A percentile compares a stretch with the other conserved stretches of the same genome.
Conservation (phyloP, 495 filamentous ascomycete genomes). For the Lasiosphaeris hirsuta region DNA sequence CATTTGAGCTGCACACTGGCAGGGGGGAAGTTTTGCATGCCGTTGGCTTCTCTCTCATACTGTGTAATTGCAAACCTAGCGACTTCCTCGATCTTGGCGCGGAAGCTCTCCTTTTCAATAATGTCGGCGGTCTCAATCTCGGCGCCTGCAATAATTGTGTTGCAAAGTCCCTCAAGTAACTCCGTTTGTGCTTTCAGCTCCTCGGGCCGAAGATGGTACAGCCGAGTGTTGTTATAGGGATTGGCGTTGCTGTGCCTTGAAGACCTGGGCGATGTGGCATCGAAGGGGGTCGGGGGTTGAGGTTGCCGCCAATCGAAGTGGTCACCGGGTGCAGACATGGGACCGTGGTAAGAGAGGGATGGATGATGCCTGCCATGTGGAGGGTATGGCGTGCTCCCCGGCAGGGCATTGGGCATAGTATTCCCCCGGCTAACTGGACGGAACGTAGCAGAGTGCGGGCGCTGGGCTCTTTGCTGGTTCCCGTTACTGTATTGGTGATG, state of each 20-base stretch:
- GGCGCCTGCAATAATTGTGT: slow-evolving; percentile 37
- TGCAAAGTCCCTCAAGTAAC: slow-evolving; percentile 45
- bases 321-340: slow-evolving; percentile 13
- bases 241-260: slow-evolving; percentile 9
- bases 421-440: slow-evolving; percentile 19
- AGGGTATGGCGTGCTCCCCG: slow-evolving; percentile 6
- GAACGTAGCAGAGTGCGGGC: slow-evolving; percentile 27
- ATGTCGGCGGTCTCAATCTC: slow-evolving; percentile 54
- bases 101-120: slow-evolving; percentile 60
- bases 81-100: slow-evolving; percentile 52
- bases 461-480: slow-evolving; percentile 9
- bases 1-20: slow-evolving; percentile 56
- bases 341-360: slow-evolving; percentile 29
- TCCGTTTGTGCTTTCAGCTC: slow-evolving; percentile 42
- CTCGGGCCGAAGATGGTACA: slow-evolving; percentile 25
- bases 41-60: slow-evolving; percentile 42
- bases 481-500: slow-evolving; percentile 19
- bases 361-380: slow-evolving; percentile 25
- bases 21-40: slow-evolving; percentile 39
- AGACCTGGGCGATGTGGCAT: slow-evolving; percentile 14
- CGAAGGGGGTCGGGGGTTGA: slow-evolving; percentile 11
- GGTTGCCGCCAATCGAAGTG: slow-evolving; percentile 24
- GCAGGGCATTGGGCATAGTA: slow-evolving; percentile 3
- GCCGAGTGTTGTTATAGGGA: slow-evolving; percentile 16
- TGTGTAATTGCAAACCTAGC: slow-evolving; percentile 52